A percentile compares a stretch with the other conserved stretches of the same genome.
These are phyloP conservation scores for Eleusine coracana DNA, from an alignment of 176 grass and related monocot species.

Conservation along the genomic window DNA sequence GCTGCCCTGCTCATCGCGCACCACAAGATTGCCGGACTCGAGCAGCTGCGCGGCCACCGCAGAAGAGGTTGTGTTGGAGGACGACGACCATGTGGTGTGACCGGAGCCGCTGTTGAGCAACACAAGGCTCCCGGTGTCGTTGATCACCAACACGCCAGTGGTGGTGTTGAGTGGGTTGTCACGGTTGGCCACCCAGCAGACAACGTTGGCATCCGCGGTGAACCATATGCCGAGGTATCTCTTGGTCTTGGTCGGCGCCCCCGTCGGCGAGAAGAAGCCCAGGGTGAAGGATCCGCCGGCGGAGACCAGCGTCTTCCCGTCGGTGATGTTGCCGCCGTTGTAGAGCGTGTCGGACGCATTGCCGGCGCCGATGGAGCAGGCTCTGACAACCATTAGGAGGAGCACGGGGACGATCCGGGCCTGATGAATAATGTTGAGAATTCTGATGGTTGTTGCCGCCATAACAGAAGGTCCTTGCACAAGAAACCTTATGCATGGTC, in stretches of 20 bases:
- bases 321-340: slow-evolving; percentile 24
- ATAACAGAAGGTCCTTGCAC: not conserved
- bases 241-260: not conserved
- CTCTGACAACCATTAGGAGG: not conserved
- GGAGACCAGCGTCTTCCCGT: slow-evolving; percentile 29
- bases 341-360: not conserved
- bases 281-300: slow-evolving; percentile 35
- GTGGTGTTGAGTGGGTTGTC: slow-evolving; percentile 4
- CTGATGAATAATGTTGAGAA: not conserved
- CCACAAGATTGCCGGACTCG: slow-evolving; percentile 22
- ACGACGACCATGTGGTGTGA: slow-evolving; percentile 9
- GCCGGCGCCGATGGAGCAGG: not conserved
- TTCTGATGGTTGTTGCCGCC: not conserved
- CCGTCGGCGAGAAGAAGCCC: slow-evolving; percentile 46
- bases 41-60: slow-evolving; percentile 2
- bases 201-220: not conserved
- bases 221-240: slow-evolving; percentile 50
- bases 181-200: slow-evolving; percentile 54
- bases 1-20: not conserved
- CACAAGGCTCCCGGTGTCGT: not conserved
- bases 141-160: slow-evolving; percentile 18
- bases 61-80: not conserved
- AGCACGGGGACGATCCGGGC: not conserved
- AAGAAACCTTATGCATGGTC: not conserved
- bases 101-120: not conserved